A percentile compares a stretch with the other conserved stretches of the same genome.
These are phyloP conservation scores for Neonectria sp. DNA, from an alignment of 2,329 filamentous ascomycete genomes.

Conservation along the genomic window DNA sequence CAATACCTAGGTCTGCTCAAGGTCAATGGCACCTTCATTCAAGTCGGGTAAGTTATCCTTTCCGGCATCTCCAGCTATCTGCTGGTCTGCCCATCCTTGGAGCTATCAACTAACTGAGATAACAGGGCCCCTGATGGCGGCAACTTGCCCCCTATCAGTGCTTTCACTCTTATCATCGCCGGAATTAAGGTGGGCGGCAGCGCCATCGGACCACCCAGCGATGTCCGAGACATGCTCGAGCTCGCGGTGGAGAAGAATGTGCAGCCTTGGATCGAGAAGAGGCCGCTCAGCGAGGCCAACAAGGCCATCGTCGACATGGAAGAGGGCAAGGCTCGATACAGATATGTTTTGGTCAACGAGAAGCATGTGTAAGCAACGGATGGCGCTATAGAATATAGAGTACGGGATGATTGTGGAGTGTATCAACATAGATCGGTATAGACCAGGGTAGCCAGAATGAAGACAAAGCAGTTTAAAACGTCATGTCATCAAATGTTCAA, in stretches of 20 bases:
- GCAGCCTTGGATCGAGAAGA: conserved; percentile 69
- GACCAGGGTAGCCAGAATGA: not conserved
- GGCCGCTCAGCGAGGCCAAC: conserved; percentile 69
- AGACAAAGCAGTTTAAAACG: conserved; percentile 26
- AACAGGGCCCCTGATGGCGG: conserved; percentile 46
- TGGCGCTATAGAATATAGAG: not conserved
- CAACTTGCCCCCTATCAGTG: conserved; percentile 26
- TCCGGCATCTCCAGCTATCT: not conserved
- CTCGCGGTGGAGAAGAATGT: conserved; percentile 70
- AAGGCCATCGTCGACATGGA: conserved; percentile 70
- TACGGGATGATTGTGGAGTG: not conserved
- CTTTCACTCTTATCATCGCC: conserved; percentile 15
- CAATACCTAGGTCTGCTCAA: conserved; percentile 54
- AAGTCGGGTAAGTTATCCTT: conserved; percentile 62
- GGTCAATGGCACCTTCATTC: conserved; percentile 70
- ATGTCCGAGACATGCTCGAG: conserved; percentile 72
- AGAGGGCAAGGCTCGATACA: conserved; percentile 65
- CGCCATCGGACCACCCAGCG: conserved; percentile 63
- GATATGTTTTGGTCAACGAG: conserved; percentile 55
- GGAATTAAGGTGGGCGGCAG: conserved; percentile 50
- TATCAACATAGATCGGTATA: not conserved
- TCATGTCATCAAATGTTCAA: conserved; percentile 1
- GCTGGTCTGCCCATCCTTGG: not conserved
- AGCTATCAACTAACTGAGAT: conserved; percentile 13
- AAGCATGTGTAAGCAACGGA: conserved; percentile 11